Evolutionary conservation across 371 early-diverging fungal genomes (phyloP), one percentile per base, ranked within the genome.

Genomic region (Rhizomucor miehei): DNA sequence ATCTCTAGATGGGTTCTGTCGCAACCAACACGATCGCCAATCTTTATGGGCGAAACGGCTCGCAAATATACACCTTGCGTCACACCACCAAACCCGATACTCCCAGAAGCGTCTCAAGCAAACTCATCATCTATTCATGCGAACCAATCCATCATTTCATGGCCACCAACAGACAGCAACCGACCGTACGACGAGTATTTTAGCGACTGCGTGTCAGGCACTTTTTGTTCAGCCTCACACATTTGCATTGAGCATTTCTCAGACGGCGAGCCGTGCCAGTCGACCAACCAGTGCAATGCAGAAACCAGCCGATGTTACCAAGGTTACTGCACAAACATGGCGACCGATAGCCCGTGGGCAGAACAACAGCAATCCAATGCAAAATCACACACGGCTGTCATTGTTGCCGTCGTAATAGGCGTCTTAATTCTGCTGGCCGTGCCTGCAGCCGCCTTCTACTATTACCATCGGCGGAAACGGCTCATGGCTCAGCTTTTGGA

Each of bases 1-100:
- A n/a, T n/a, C n/a, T n/a, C 20, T 34, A 65, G 65, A 60, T 65
- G 65, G 65, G 48, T 65, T 16, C 56, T 65, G 13, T n/a, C 35
- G n/a, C 38, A 51, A 35, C 48, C 56, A 5, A 43, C 40, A 21
- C 53, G 44, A 20, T 59, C 65, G 20, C 65, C 65, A 13, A 50
- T 65, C 35, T 65, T 57, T 50, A 46, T 56, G 13, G 65, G 65
- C 35, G 60, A 59, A 46, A 56, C 48, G 9, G 65, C 65, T 29
- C 52, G 51, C 21, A 45, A 56, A 16, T 40, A 60, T 41, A 52
- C 60, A 25, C 65, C 65, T 35, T 65, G 65, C 44, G 54, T 65
- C 24, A 54, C 46, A 38, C 56, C 54, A 1, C 65, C 63, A 6
- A 46, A 39, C 17, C 51, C 51, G 21, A 35, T 39, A 34, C 35